phyloP scores from a whole-genome alignment of 2,329 filamentous ascomycete genomes.

The Arthrobotrys megalospora region DNA sequence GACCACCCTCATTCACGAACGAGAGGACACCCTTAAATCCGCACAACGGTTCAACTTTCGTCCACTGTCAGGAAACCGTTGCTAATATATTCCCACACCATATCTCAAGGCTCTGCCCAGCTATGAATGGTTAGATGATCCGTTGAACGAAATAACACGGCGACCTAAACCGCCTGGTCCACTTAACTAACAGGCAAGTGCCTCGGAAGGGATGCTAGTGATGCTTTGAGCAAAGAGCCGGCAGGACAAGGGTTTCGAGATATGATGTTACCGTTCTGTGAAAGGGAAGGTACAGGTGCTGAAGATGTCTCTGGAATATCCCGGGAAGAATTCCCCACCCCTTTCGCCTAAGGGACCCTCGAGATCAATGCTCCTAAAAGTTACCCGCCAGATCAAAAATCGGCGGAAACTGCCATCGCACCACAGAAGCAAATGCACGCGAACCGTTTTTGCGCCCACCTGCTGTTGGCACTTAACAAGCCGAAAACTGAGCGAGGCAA shows the following conservation, averaged over 20 bases:
- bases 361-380: conserved; percentile 11
- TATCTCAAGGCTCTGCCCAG: conserved; percentile 14
- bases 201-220: conserved; percentile 8
- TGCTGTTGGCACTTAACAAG: conserved; percentile 26
- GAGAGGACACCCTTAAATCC: conserved; percentile 48
- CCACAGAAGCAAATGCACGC: conserved; percentile 51
- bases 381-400: conserved; percentile 56
- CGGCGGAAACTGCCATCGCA: conserved; percentile 35
- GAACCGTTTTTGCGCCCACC: conserved; percentile 59
- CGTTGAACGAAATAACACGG: conserved; percentile 42
- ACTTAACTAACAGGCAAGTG: conserved; percentile 28
- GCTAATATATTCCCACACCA: conserved; percentile 53
- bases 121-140: conserved; percentile 47
- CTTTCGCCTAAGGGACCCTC: conserved; percentile 48
- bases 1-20: conserved; percentile 33
- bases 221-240: conserved; percentile 39
- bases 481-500: conserved; percentile 29
- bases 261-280: conserved; percentile 23
- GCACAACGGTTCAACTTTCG: conserved; percentile 55
- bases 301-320: conserved; percentile 37
- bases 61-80: conserved; percentile 51
- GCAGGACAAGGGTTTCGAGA: conserved; percentile 34
- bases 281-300: conserved; percentile 11
- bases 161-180: conserved; percentile 52
- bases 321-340: conserved; percentile 53